Evolutionary conservation across 805 yeast genomes (phyloP).

Genomic region (Candida yuanshanica): DNA sequence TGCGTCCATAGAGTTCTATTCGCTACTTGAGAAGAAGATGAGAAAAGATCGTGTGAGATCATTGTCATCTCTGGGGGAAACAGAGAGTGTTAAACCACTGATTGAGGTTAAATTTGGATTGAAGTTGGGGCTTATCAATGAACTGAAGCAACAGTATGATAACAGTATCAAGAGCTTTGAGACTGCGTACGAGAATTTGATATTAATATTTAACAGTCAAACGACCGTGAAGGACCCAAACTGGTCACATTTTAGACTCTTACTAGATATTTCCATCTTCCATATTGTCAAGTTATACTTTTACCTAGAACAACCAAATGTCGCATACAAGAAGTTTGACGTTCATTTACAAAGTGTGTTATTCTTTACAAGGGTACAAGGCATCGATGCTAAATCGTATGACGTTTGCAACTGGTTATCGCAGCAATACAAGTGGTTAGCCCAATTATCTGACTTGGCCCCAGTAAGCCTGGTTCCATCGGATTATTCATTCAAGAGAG

Average conservation of each 20-base stretch:
- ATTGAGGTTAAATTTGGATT: slow-evolving; percentile 40
- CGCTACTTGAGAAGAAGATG: slow-evolving; percentile 33
- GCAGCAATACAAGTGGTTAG: slow-evolving; percentile 61
- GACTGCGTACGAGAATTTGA: slow-evolving; percentile 45
- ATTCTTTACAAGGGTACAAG: slow-evolving; percentile 28
- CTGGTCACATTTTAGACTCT: slow-evolving; percentile 41
- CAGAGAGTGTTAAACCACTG: slow-evolving; percentile 6
- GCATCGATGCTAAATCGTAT: slow-evolving; percentile 23
- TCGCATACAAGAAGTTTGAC: slow-evolving; percentile 59
- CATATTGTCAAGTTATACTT: slow-evolving; percentile 59
- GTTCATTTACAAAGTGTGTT: slow-evolving; percentile 54
- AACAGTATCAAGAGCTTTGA: slow-evolving; percentile 46
- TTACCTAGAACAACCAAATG: slow-evolving; percentile 49
- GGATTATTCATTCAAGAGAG: slow-evolving; percentile 30
- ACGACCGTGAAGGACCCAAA: slow-evolving; percentile 18
- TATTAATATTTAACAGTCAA: slow-evolving; percentile 33
- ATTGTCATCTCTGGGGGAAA: slow-evolving; percentile 2
- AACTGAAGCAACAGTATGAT: slow-evolving; percentile 43
- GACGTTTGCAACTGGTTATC: slow-evolving; percentile 48
- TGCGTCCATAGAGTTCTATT: slow-evolving; percentile 40
- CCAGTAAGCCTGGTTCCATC: slow-evolving; percentile 39
- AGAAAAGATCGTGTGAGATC: slow-evolving; percentile 31
- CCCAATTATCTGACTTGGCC: slow-evolving; percentile 45
- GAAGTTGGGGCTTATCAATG: slow-evolving; percentile 46
- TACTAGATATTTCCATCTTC: slow-evolving; percentile 56